Conservation (phyloP, 2,329 filamentous ascomycete genomes). For the Hortaea sp. region DNA sequence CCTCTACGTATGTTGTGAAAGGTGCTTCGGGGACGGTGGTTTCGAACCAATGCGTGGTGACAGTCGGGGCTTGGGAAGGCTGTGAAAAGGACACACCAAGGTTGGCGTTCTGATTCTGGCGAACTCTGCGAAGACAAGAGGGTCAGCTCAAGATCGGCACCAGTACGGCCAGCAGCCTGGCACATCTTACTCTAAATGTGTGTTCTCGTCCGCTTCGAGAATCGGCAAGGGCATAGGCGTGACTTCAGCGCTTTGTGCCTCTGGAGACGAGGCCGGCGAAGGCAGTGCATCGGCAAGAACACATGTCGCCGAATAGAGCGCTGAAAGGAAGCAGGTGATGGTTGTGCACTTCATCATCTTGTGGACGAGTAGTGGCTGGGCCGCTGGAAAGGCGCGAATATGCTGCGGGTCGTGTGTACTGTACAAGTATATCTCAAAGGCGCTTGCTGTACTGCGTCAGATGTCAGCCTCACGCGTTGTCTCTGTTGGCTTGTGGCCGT, state of each 20-base stretch:
- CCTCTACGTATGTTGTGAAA: conserved; percentile 13
- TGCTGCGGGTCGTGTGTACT: too few relatives aligned
- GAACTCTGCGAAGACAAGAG: conserved; percentile 7
- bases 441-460: too few relatives aligned
- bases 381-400: too few relatives aligned
- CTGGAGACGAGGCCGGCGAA: neutral
- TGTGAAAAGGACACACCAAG: conserved; percentile 3
- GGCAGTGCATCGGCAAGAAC: conserved; percentile 4
- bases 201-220: conserved; percentile 1
- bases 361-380: too few relatives aligned
- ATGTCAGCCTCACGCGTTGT: too few relatives aligned
- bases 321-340: conserved; percentile 7
- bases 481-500: too few relatives aligned
- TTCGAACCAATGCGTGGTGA: conserved; percentile 17
- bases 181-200: conserved; percentile 3
- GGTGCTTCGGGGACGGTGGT: conserved; percentile 4
- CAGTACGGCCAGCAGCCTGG: too few relatives aligned
- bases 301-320: conserved; percentile 2
- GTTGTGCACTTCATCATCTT: conserved; percentile 3
- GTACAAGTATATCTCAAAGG: too few relatives aligned
- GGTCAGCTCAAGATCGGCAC: neutral
- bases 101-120: conserved; percentile 12
- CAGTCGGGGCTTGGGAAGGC: conserved; percentile 9
- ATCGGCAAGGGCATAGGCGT: neutral
- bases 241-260: neutral